Base-by-base conservation (phyloP, 2,329 filamentous ascomycete genomes). In the Tympanopsis confertula region DNA sequence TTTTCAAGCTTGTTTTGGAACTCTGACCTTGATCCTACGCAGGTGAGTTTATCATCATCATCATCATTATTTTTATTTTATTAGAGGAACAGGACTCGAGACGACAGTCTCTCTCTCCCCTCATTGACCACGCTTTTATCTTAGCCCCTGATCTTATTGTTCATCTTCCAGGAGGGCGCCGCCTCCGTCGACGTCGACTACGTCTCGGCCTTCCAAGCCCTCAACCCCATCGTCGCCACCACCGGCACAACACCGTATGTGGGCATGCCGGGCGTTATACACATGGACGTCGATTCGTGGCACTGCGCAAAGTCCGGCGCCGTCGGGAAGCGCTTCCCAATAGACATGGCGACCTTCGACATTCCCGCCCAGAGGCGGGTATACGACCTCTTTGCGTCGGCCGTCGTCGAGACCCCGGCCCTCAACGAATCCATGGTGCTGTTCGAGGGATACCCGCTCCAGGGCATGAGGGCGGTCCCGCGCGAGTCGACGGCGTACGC, bases 351-450 rank as follows among this genome's bases (percentile, higher is more conserved):
- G 29, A 18, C 26, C 1, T 58, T 59, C 38, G 54, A 66, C 24
- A 35, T 54, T 17, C 38, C 50, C 0, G 57, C 62, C 1, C 55
- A 59, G 39, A 50, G 49, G 35, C 45, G 49, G 18, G 57, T 55
- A 3, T 66, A 58, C 37, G 52, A 60, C 3, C 38, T 58, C 5
- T 66, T 58, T 42, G 50, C 55, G 0, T 42, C 54, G 1, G 50
- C 50, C 1, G 48, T 58, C n/a, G 47, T 49, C 1, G 44, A 48
- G 3, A 45, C 45, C 13, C 54, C 58, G 0, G 45, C 45, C 0
- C 55, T 60, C 26, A 57, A 55, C 36, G 15, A 20, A 4, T 52
- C 46, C 1, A 5, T 40, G 3, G 37, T 53, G 18, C 20, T 51
- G 4, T 47, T 47, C 28, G 51, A 54, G 35, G 13, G 33, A 17